Conservation (phyloP, 2,329 filamentous ascomycete genomes). For the Stemphylium vesicarium region DNA sequence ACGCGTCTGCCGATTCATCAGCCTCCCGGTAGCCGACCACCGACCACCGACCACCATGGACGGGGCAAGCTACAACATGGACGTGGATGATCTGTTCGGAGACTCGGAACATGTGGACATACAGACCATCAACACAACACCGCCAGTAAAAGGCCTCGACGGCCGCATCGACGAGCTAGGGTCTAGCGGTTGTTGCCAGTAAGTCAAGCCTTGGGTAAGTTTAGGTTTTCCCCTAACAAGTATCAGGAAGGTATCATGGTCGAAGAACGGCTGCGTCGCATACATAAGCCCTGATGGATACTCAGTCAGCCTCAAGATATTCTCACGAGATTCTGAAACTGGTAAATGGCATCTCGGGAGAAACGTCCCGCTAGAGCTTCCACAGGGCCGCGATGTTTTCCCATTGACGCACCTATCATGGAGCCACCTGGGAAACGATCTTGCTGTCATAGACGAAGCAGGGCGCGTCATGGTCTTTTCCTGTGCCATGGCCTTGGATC, state of each 20-base stretch:
- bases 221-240: conserved; percentile 4
- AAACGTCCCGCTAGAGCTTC: conserved; percentile 69
- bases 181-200: conserved; percentile 81
- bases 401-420: conserved; percentile 82
- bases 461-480: conserved; percentile 79
- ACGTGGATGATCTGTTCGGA: conserved; percentile 55
- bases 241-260: conserved; percentile 81
- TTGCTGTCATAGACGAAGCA: conserved; percentile 80
- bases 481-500: conserved; percentile 75
- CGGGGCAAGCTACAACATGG: conserved; percentile 45
- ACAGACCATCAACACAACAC: conserved; percentile 60
- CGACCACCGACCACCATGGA: conserved; percentile 58
- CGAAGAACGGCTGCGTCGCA: conserved; percentile 83
- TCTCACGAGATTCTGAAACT: conserved; percentile 71
- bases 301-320: conserved; percentile 73
- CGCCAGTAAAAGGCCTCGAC: conserved; percentile 70
- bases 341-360: conserved; percentile 79
- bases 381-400: conserved; percentile 66
- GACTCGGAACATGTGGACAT: conserved; percentile 65
- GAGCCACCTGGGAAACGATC: conserved; percentile 77
- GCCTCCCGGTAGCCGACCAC: not conserved
- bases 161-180: conserved; percentile 79
- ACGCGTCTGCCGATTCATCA: not conserved
- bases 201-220: conserved; percentile 50
- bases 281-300: conserved; percentile 76